phyloP scores from a whole-genome alignment of 164 flowering plant genomes.

The Piper betle region DNA sequence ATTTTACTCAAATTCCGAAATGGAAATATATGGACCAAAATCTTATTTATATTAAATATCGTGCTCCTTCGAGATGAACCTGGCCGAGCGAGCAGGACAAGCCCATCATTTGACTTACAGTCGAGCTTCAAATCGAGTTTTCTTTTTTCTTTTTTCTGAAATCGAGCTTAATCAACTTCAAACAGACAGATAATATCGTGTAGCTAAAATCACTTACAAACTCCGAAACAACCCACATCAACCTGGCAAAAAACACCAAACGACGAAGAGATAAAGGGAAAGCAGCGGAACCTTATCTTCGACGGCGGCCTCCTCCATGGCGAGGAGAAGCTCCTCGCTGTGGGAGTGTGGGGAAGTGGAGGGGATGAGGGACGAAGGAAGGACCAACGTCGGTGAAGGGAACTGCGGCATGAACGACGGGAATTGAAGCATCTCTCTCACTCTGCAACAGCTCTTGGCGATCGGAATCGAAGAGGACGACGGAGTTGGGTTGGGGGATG shows the following conservation, averaged over 20 bases:
- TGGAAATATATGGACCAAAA: too few relatives aligned
- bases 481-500: background rate
- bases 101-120: too few relatives aligned
- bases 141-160: background rate
- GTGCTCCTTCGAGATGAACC: too few relatives aligned
- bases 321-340: constrained; percentile 69
- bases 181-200: background rate
- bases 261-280: background rate
- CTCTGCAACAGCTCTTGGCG: background rate
- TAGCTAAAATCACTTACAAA: background rate
- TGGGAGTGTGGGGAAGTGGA: constrained; percentile 77
- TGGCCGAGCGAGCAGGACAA: too few relatives aligned
- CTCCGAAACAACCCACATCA: background rate
- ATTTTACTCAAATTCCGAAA: too few relatives aligned
- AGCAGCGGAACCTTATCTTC: constrained; percentile 62
- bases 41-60: too few relatives aligned
- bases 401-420: constrained; percentile 73
- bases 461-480: background rate
- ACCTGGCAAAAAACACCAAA: background rate
- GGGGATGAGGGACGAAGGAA: constrained; percentile 60
- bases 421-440: constrained; percentile 20
- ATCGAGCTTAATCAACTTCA: background rate
- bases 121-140: too few relatives aligned
- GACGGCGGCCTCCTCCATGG: constrained; percentile 73
- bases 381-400: constrained; percentile 45